These are phyloP conservation scores for Fusarium compactum DNA, from an alignment of 2,329 filamentous ascomycete species.

Conservation along the genomic window DNA sequence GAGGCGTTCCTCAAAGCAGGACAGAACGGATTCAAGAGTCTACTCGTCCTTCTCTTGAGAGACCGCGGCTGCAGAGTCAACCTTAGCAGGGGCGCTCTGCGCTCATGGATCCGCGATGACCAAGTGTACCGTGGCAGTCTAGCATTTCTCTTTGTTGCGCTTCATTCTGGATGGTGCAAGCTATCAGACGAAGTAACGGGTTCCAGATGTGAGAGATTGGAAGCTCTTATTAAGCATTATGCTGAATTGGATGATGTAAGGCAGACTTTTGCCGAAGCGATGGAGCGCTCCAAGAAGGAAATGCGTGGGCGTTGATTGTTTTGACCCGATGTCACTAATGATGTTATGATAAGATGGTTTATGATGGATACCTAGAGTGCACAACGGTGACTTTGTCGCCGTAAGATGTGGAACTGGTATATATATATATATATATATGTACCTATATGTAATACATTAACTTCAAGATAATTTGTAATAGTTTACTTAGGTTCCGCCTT, in stretches of 20 bases:
- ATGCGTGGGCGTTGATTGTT: conserved; percentile 13
- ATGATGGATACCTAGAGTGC: conserved; percentile 6
- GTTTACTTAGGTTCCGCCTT: background rate
- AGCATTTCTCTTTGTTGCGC: conserved; percentile 29
- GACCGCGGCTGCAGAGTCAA: conserved; percentile 26
- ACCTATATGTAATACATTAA: conserved; percentile 13
- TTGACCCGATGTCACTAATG: conserved; percentile 13
- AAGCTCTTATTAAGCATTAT: conserved; percentile 23
- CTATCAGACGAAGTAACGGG: conserved; percentile 14
- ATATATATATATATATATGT: background rate
- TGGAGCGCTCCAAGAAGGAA: conserved; percentile 31
- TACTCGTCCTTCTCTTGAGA: conserved; percentile 22
- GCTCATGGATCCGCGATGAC: conserved; percentile 29
- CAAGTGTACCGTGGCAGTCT: conserved; percentile 22
- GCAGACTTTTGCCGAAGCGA: conserved; percentile 22
- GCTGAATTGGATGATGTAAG: conserved; percentile 31
- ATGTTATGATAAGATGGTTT: conserved; percentile 25
- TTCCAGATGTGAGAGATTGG: conserved; percentile 20
- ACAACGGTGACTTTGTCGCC: conserved; percentile 12
- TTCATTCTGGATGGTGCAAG: conserved; percentile 28
- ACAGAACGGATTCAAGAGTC: conserved; percentile 26
- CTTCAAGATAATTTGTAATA: conserved; percentile 11
- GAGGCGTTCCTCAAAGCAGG: conserved; percentile 29
- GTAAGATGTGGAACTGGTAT: background rate
- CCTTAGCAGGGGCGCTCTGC: conserved; percentile 21